phyloP scores from a whole-genome alignment of 2,329 filamentous ascomycete genomes.

The Aspergillus puulaauensis region DNA sequence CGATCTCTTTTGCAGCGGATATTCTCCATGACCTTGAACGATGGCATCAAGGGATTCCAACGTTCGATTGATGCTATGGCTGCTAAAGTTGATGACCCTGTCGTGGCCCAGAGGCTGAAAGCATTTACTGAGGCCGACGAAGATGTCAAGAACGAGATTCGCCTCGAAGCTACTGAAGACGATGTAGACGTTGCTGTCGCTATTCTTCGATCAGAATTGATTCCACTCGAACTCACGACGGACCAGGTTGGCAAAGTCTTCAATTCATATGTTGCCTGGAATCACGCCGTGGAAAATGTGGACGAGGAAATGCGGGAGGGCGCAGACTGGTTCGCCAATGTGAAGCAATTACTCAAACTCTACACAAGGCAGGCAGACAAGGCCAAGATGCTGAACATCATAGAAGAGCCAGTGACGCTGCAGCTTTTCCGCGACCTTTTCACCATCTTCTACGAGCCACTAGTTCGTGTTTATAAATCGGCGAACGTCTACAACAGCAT shows the following conservation, averaged over 20 bases:
- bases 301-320: conserved; percentile 87
- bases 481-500: conserved; percentile 98
- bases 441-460: conserved; percentile 97
- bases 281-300: conserved; percentile 83
- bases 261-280: conserved; percentile 96
- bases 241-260: conserved; percentile 81
- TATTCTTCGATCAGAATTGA: conserved; percentile 74
- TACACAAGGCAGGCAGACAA: conserved; percentile 91
- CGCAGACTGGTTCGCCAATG: conserved; percentile 86
- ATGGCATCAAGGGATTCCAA: conserved; percentile 85
- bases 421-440: conserved; percentile 94
- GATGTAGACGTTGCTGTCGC: conserved; percentile 82
- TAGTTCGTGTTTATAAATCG: conserved; percentile 96
- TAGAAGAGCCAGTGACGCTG: conserved; percentile 97
- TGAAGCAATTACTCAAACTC: conserved; percentile 93
- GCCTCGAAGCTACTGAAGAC: conserved; percentile 70
- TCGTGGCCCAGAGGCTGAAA: conserved; percentile 78
- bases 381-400: conserved; percentile 92
- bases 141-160: conserved; percentile 69
- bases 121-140: conserved; percentile 75
- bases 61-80: conserved; percentile 78
- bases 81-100: conserved; percentile 74
- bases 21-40: conserved; percentile 85
- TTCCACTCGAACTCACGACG: conserved; percentile 68
- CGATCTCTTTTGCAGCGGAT: conserved; percentile 91